Conservation (phyloP, 179 eudicot genomes). For the Nepenthes alata region DNA sequence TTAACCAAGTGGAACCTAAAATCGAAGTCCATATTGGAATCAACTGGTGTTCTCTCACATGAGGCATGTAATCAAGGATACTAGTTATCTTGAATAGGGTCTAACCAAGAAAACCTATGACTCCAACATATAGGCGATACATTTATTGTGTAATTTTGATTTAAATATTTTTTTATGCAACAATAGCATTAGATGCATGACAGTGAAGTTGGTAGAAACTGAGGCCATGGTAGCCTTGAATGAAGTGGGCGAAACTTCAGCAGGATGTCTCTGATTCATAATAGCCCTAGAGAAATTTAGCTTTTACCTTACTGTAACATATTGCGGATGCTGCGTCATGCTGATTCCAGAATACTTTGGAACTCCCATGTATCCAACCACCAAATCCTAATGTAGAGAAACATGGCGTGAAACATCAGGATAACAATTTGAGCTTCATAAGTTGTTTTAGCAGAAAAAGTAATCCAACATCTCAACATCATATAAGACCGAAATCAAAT, state of each 20-base stretch:
- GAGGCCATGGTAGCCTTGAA: background rate
- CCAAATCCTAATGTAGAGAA: slow-evolving; percentile 57
- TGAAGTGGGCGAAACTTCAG: background rate
- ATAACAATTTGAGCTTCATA: too few species aligned
- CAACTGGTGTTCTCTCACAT: too few species aligned
- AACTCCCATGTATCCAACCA: slow-evolving; percentile 98
- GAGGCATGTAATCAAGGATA: background rate
- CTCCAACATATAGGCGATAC: too few species aligned
- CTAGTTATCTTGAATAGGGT: background rate
- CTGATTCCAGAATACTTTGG: slow-evolving; percentile 84
- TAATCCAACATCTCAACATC: background rate
- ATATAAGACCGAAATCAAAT: background rate
- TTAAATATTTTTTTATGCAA: too few species aligned
- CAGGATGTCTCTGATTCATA: background rate
- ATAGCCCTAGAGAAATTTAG: background rate
- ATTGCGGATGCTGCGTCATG: slow-evolving; percentile 97
- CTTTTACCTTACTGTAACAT: slow-evolving; percentile 79
- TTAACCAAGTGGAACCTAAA: too few species aligned
- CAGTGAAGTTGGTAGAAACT: too few species aligned
- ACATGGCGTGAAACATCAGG: slow-evolving; percentile 3
- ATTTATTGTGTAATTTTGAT: too few species aligned
- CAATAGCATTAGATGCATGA: too few species aligned
- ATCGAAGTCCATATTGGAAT: too few species aligned
- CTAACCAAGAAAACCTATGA: too few species aligned
- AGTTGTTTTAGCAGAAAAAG: background rate